Conservation (phyloP, 2,329 filamentous ascomycete genomes). For the Apiospora pterosperma region DNA sequence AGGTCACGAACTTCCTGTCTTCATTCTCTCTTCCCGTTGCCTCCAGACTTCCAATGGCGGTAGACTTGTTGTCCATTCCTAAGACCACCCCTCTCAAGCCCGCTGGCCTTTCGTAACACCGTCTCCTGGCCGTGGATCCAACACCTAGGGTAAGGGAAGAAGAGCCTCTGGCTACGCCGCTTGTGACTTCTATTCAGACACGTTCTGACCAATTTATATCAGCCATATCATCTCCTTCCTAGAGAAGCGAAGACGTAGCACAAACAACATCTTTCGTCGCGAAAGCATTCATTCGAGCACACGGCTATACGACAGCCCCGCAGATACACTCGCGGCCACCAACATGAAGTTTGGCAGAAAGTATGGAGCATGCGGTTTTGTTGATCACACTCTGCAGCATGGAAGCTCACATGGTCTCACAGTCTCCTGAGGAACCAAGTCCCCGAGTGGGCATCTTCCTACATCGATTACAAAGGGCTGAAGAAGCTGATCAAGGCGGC, state of each 20-base stretch:
- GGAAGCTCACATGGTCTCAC: conserved; percentile 15
- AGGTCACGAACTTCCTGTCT: too few relatives aligned
- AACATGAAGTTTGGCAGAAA: conserved; percentile 62
- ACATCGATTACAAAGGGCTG: conserved; percentile 86
- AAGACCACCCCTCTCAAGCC: neutral
- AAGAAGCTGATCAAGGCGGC: conserved; percentile 94
- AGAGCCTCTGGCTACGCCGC: neutral
- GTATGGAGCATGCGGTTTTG: conserved; percentile 42
- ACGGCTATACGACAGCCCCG: neutral
- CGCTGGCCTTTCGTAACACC: conserved; percentile 5
- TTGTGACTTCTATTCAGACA: neutral
- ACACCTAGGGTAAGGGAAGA: neutral
- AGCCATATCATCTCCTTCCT: neutral
- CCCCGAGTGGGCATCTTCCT: conserved; percentile 79
- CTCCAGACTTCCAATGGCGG: neutral
- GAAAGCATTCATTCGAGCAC: neutral
- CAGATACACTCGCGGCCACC: neutral
- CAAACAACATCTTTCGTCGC: neutral
- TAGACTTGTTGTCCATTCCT: neutral
- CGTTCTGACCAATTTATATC: neutral
- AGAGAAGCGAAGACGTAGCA: neutral
- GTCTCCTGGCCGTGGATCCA: neutral
- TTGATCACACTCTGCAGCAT: conserved; percentile 1
- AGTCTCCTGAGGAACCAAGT: conserved; percentile 79
- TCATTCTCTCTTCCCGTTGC: neutral